Base-by-base conservation (phyloP, 805 yeast genomes). In the Cyberlindnera saturnus region DNA sequence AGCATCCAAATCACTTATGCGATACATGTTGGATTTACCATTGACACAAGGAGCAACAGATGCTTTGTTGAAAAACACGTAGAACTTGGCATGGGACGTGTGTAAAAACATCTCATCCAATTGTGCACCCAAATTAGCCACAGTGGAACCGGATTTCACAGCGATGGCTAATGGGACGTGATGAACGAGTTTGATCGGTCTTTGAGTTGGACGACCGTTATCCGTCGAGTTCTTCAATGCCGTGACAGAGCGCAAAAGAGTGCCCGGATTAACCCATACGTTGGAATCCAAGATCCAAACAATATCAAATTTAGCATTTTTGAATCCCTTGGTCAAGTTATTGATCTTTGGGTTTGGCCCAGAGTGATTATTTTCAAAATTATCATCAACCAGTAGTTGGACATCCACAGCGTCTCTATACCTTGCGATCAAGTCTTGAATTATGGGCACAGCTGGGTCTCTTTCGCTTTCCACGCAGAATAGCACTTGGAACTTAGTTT, bases 311-410 rank as follows among this genome's bases (percentile, higher is more conserved):
- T 76, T 74, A 7, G 96, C 91, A 3, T 62, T 62, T 33, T 66
- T 60, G 56, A 82, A 86, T 6, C 95, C 96, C 60, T 85, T 85
- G n/a, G 88, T 80, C 37, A 88, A 66, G 62, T 88, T 88, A 63
- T 87, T 86, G 43, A 88, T 86, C 62, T 88, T 88, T 6, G 96
- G 96, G 55, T 88, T 88, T 5, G 95, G 93, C 2, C 96, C 96
- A 54, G 67, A 82, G 50, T 73, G 73, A 42, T 68, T 74, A 31
- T 62, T 64, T 7, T 49, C 45, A 5, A 53, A 63, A 41, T 66
- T 51, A n/a, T 42, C 63, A 10, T 44, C 63, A 36, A 82, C 61
- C 47, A 86, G 56, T 5, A 88, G 64, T 47, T 70, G 69, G 17
- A 87, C 74, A 53, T 83, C 79, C 6, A 80, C 66, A 1, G 20